Base-by-base conservation (phyloP, 2,329 filamentous ascomycete genomes). In the Phaeosphaeriaceae sp. region DNA sequence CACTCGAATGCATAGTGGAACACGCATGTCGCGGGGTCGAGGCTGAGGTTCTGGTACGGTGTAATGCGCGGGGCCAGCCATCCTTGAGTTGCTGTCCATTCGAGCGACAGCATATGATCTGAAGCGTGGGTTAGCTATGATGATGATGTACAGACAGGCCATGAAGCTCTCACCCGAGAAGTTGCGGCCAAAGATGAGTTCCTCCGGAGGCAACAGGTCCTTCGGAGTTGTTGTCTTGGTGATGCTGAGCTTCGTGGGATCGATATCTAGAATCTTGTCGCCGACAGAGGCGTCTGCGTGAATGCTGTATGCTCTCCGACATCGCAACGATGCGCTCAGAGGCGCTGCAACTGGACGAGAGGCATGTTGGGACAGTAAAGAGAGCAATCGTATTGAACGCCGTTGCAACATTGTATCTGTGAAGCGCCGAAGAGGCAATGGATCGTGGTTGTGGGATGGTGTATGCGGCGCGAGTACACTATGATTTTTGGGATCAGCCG, bases 1-100 rank as follows among this genome's bases (percentile, higher is more conserved):
- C 91, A 95, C 80, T 96, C 92, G 76, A 98, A 98, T 49, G 92
- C 95, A 80, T 99, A 99, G 86, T 99, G 95, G 82, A 99, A 94
- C 62, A 98, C 95, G 81, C 93, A 98, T 33, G 92, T 95, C 45
- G 95, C 92, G 24, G 95, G 95, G 79, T 98, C 95, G 71, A 99
- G 90, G 47, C 91, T 94, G 69, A 99, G 91, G 81, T 97, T 97
- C 81, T 97, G 93, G 84, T 98, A 98, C 20, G 95, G 95, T 19
- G 87, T 89, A 76, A 99, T 98, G 65, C 87, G 85, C 57, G 94
- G 92, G 15, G 88, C 81, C 44, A 90, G 81, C 95, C 95, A 97
- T 77, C 93, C 95, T 66, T 91, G 84, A 49, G 86, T 82, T 59
- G 92, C 87, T 54, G 91, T 94, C 95, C 95, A 99, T 83, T 97